A percentile compares a stretch with the other conserved stretches of the same genome.
phyloP scores from a whole-genome alignment of 495 filamentous ascomycete genomes.

The Hypomontagnella submonticulosa region DNA sequence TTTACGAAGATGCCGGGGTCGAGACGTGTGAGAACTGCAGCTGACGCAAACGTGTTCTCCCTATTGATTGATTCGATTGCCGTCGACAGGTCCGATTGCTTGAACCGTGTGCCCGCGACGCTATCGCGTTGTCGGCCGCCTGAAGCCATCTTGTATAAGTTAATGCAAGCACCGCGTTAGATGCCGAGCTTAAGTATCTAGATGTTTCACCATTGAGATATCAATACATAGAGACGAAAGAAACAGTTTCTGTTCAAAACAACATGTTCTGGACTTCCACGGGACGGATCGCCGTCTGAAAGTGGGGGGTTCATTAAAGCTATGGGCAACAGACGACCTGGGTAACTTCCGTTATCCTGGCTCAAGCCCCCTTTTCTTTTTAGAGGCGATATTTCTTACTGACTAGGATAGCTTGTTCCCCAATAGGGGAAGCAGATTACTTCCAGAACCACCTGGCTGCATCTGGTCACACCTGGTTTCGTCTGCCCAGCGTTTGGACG shows the following conservation, averaged over 20 bases:
- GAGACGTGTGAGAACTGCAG: neutral
- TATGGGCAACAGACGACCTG: neutral
- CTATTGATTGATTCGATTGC: constrained; percentile 13
- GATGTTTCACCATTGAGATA: too few relatives aligned
- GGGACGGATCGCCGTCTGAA: neutral
- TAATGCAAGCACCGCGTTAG: too few relatives aligned
- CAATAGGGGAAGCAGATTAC: too few relatives aligned
- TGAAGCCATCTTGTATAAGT: neutral
- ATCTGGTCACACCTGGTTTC: too few relatives aligned
- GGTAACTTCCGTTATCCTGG: neutral
- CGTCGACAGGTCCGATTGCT: neutral
- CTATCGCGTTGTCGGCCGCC: neutral
- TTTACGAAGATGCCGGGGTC: constrained; percentile 56
- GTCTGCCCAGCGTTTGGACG: too few relatives aligned
- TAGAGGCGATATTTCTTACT: too few relatives aligned
- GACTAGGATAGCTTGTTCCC: too few relatives aligned
- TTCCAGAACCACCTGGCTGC: too few relatives aligned
- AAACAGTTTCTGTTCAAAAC: too few relatives aligned
- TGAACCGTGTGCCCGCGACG: neutral
- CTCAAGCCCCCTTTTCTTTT: constrained; percentile 5
- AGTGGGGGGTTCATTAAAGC: constrained; percentile 4
- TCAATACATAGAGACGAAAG: too few relatives aligned
- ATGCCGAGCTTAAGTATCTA: too few relatives aligned
- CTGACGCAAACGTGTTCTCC: neutral
- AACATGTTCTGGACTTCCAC: too few relatives aligned